A percentile compares a stretch with the other conserved stretches of the same genome.
Conservation (phyloP, 2,329 filamentous ascomycete species). For the Emmonsia crescens region DNA sequence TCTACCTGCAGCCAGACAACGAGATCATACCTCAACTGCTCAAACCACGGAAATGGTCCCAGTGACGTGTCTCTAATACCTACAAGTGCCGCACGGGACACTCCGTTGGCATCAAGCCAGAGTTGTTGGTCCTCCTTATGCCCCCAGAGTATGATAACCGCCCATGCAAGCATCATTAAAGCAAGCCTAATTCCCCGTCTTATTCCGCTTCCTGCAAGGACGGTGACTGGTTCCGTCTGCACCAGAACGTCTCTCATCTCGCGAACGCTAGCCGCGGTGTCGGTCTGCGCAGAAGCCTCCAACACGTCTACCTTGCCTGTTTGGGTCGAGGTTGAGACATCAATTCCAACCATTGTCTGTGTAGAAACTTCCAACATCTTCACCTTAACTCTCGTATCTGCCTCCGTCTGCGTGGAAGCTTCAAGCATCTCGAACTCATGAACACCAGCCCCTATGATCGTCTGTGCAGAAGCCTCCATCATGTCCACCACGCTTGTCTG, state of each 20-base stretch:
- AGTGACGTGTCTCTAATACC: slow-evolving; percentile 1
- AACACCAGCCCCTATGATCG: neutral
- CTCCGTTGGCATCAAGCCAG: slow-evolving; percentile 13
- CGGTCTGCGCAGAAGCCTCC: slow-evolving; percentile 7
- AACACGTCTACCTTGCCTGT: neutral
- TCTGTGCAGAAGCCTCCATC: neutral
- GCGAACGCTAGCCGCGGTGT: neutral
- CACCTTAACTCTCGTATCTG: neutral
- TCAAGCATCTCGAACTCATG: neutral
- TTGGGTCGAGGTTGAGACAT: neutral
- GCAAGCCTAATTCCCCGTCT: slow-evolving; percentile 3
- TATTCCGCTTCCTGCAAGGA: slow-evolving; percentile 3
- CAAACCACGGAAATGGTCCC: slow-evolving; percentile 5
- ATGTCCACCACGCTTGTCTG: neutral
- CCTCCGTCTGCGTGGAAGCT: neutral
- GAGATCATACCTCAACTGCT: slow-evolving; percentile 7
- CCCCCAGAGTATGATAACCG: slow-evolving; percentile 5
- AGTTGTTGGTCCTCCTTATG: slow-evolving; percentile 6
- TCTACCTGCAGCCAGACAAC: slow-evolving; percentile 10
- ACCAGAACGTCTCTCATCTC: slow-evolving; percentile 8
- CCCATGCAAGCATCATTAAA: slow-evolving; percentile 11
- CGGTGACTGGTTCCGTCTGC: slow-evolving; percentile 8
- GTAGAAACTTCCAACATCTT: neutral
- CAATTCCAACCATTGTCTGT: neutral
- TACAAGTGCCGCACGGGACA: slow-evolving; percentile 4